phyloP scores from a whole-genome alignment of 805 yeast genomes.

The Candida cerambycidarum region DNA sequence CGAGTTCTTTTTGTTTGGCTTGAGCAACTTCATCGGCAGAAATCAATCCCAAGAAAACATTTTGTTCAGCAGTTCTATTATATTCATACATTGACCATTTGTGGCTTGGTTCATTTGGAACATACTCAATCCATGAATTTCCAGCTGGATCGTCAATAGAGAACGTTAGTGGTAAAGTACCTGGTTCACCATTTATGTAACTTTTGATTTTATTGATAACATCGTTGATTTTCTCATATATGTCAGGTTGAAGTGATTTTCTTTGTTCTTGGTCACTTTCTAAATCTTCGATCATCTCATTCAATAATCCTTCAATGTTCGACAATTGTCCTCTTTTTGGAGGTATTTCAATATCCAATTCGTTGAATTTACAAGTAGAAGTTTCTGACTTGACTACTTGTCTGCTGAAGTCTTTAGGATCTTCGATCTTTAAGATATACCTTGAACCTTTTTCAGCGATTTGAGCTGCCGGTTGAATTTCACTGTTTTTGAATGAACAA shows the following conservation, averaged over 20 bases:
- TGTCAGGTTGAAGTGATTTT: constrained; percentile 69
- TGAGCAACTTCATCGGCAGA: constrained; percentile 63
- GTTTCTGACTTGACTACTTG: constrained; percentile 91
- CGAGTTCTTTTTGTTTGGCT: constrained; percentile 48
- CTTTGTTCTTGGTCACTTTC: constrained; percentile 79
- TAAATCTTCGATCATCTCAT: constrained; percentile 82
- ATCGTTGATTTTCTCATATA: constrained; percentile 70
- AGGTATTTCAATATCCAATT: constrained; percentile 91
- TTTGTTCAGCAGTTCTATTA: constrained; percentile 83
- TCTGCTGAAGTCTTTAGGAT: constrained; percentile 73
- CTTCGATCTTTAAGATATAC: constrained; percentile 68
- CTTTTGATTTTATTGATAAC: constrained; percentile 61
- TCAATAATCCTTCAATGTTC: constrained; percentile 83
- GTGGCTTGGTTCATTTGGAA: constrained; percentile 84
- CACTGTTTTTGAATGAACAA: constrained; percentile 87
- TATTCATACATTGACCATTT: constrained; percentile 89
- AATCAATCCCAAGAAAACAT: constrained; percentile 77
- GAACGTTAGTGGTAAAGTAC: constrained; percentile 73
- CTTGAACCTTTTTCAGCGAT: constrained; percentile 87
- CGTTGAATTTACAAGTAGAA: constrained; percentile 75
- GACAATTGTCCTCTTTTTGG: constrained; percentile 92
- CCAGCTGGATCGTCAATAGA: constrained; percentile 92
- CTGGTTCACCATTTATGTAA: constrained; percentile 64
- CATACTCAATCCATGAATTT: constrained; percentile 91
- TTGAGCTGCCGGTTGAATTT: constrained; percentile 92